Base-by-base conservation (phyloP, 176 grass and related monocot species). In the Avena eriantha region DNA sequence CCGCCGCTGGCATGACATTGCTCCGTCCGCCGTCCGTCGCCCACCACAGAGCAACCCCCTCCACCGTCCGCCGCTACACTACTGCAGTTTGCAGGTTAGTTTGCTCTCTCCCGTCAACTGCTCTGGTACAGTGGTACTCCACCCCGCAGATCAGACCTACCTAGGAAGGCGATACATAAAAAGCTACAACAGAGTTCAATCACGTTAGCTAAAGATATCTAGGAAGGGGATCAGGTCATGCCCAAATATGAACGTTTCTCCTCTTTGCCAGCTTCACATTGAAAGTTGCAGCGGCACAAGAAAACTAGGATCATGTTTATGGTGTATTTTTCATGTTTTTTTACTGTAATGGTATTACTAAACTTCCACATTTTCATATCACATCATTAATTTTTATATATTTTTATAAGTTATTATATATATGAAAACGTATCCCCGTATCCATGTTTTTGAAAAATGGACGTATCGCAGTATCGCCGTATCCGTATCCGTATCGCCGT, bases 381-480 rank as follows among this genome's bases (percentile, higher is more conserved):
- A 29, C 11, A 61, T 12, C n/a, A 61, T 61, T 24, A 11, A 23
- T 61, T 9, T 61, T 1, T 2, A 4, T 61, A 61, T 41, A 41
- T 5, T 7, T 41, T 41, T 41, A 41, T 3, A 5, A 41, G 8
- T 64, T 64, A 64, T 29, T 5, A 26, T 24, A 64, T 14, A 64
- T 14, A 29, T 64, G 29, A 1, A 64, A 64, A 64, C 14, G 60
- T 64, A 68, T 65, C 83, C 34, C 85, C n/a, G 12, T 29, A 78
- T 51, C 43, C 24, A 77, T 48, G 78, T 61, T 21, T 78, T 36
- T 23, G 29, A 66, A 60, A 53, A 59, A 36, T 13, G 33, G 53
- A 12, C 8, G 31, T 39, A 86, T 81, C 81, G 79, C 72, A 92
- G 91, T 21, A 24, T 61, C 45, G 6, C 45, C 9, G 8, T 47